phyloP scores from a whole-genome alignment of 176 grass and related monocot species.

The Typha latifolia region DNA sequence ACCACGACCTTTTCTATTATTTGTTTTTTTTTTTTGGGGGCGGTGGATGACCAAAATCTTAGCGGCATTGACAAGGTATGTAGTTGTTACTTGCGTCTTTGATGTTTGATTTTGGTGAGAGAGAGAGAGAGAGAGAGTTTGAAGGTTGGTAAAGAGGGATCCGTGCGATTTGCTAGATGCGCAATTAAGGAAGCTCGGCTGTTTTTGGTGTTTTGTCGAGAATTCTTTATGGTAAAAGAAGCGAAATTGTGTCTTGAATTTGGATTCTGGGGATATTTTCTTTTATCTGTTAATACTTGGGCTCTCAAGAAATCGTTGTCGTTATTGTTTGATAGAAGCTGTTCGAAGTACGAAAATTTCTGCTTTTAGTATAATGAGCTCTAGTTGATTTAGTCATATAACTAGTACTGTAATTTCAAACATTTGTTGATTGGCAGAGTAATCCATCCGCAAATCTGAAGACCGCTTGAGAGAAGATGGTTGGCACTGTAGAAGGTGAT shows the following conservation, averaged over 20 bases:
- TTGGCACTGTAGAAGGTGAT: conserved; percentile 38
- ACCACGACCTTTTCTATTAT: conserved; percentile 2
- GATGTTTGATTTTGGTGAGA: background rate
- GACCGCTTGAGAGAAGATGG: conserved; percentile 39
- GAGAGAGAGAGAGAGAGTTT: background rate
- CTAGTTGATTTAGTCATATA: background rate
- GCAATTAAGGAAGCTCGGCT: background rate
- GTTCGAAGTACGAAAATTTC: background rate
- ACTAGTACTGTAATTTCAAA: background rate
- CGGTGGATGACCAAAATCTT: conserved; percentile 37
- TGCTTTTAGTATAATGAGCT: background rate
- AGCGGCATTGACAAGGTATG: background rate
- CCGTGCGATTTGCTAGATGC: conserved; percentile 14
- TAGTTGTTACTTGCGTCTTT: background rate
- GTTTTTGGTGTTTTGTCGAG: background rate
- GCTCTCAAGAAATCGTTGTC: background rate
- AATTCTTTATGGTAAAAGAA: background rate
- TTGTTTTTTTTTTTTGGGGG: too few relatives aligned
- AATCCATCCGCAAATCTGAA: conserved; percentile 3
- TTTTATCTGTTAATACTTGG: background rate
- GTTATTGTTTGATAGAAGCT: background rate
- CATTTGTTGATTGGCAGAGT: background rate
- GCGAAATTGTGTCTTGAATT: background rate
- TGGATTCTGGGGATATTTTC: background rate
- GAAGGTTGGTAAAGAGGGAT: conserved; percentile 33